Evolutionary conservation across 2,329 filamentous ascomycete genomes (phyloP).

Genomic region (Hypoxylon rubiginosum): DNA sequence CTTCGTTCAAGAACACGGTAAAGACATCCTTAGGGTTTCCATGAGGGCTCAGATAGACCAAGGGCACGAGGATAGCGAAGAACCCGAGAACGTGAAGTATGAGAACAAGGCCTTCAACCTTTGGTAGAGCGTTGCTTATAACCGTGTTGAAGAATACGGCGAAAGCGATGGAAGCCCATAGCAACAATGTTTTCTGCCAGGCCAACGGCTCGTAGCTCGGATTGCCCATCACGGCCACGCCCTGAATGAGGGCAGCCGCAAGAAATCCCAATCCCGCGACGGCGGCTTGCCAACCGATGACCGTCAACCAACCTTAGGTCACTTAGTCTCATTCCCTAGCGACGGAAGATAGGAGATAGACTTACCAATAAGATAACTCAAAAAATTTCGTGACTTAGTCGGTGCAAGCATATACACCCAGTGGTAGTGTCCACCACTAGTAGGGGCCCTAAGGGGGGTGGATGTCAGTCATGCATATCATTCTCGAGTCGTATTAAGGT

Average conservation of each 20-base stretch:
- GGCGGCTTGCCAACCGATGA: slow-evolving; percentile 41
- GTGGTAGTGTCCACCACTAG: slow-evolving; percentile 41
- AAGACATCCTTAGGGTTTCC: slow-evolving; percentile 59
- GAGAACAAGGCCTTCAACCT: slow-evolving; percentile 59
- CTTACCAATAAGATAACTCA: slow-evolving; percentile 36
- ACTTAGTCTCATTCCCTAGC: not conserved
- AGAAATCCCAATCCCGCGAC: slow-evolving; percentile 32
- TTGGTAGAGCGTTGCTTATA: slow-evolving; percentile 54
- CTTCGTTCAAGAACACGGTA: slow-evolving; percentile 61
- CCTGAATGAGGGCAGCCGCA: slow-evolving; percentile 40
- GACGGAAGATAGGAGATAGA: not conserved
- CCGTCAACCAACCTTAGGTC: slow-evolving; percentile 37
- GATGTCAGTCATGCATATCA: slow-evolving; percentile 1
- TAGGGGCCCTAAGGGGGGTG: slow-evolving; percentile 31
- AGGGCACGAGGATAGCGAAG: slow-evolving; percentile 57
- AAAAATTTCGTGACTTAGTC: slow-evolving; percentile 30
- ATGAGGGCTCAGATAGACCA: slow-evolving; percentile 53
- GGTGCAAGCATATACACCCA: slow-evolving; percentile 42
- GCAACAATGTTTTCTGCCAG: slow-evolving; percentile 55
- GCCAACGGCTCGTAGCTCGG: slow-evolving; percentile 47
- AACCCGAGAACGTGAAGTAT: slow-evolving; percentile 61
- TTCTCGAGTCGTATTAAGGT: not conserved
- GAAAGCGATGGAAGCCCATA: slow-evolving; percentile 57
- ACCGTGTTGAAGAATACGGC: slow-evolving; percentile 60
- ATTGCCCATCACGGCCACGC: slow-evolving; percentile 37